phyloP scores from a whole-genome alignment of 116 monocot species.

The Dioscorea cayenensis region DNA sequence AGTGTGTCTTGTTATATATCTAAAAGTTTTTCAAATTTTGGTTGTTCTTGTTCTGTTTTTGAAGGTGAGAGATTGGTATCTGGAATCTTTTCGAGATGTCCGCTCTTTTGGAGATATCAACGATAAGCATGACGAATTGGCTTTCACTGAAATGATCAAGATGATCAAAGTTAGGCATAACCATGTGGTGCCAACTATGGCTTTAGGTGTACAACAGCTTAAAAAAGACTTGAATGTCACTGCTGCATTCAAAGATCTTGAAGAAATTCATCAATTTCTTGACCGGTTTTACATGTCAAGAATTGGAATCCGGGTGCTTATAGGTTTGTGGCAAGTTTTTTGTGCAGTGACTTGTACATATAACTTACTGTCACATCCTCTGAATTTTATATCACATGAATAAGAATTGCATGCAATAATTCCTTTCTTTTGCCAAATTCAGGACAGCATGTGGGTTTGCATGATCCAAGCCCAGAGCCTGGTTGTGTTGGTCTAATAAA shows the following conservation, averaged over 20 bases:
- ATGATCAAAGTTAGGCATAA: conserved; percentile 98
- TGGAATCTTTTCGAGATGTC: conserved; percentile 94
- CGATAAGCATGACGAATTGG: conserved; percentile 49
- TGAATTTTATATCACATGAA: neutral
- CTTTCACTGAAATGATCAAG: conserved; percentile 92
- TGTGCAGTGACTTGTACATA: neutral
- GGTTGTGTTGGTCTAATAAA: conserved; percentile 79
- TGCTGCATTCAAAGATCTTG: conserved; percentile 27
- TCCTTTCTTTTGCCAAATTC: conserved; percentile 11
- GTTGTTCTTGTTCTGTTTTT: neutral
- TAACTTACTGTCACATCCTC: no score
- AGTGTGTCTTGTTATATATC: no score
- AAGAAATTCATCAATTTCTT: conserved; percentile 93
- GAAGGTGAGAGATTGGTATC: conserved; percentile 90
- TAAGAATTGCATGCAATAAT: neutral
- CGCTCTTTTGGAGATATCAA: conserved; percentile 68
- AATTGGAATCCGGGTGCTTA: conserved; percentile 98
- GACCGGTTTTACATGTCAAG: conserved; percentile 98
- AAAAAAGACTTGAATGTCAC: conserved; percentile 70
- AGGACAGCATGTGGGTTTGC: conserved; percentile 95
- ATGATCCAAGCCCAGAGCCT: conserved; percentile 71
- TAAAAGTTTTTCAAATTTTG: neutral
- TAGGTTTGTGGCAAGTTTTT: conserved; percentile 42
- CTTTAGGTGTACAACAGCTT: conserved; percentile 86
- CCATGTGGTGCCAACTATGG: conserved; percentile 97